phyloP scores from a whole-genome alignment of 768 basidiomycete species.

The Hygrophorus pudorinus region DNA sequence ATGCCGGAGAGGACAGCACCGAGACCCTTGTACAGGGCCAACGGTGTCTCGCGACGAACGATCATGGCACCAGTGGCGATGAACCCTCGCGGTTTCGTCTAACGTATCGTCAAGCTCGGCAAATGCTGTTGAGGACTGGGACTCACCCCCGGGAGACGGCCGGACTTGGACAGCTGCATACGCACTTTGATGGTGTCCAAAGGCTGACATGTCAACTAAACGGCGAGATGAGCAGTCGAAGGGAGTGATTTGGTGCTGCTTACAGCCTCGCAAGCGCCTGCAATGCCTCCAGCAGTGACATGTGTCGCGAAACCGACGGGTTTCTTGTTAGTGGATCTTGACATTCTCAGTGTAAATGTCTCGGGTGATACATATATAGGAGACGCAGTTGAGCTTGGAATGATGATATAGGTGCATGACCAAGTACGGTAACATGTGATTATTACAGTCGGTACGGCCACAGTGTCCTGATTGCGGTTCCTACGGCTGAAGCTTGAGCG shows the following conservation, averaged over 20 bases:
- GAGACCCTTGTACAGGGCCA: conserved; percentile 96
- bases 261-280: conserved; percentile 89
- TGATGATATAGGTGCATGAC: too few species aligned
- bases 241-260: conserved; percentile 17
- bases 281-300: conserved; percentile 89
- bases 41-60: conserved; percentile 80
- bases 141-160: conserved; percentile 75
- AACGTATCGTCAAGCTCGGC: conserved; percentile 6
- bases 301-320: conserved; percentile 82
- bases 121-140: background rate
- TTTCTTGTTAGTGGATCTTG: conserved; percentile 53
- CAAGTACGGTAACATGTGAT: too few species aligned
- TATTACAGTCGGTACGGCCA: too few species aligned
- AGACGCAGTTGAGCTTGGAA: background rate
- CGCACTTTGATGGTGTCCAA: conserved; percentile 99
- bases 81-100: conserved; percentile 92
- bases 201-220: conserved; percentile 75
- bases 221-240: background rate
- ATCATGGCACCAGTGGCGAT: conserved; percentile 86
- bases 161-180: conserved; percentile 93
- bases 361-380: conserved; percentile 2
- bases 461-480: too few species aligned
- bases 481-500: too few species aligned
- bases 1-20: conserved; percentile 96
- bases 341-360: conserved; percentile 26